Percentiles rank a stretch among this genome's conserved stretches.
Conservation (phyloP, 202 grass and related monocot species). For the Digitaria exilis region DNA sequence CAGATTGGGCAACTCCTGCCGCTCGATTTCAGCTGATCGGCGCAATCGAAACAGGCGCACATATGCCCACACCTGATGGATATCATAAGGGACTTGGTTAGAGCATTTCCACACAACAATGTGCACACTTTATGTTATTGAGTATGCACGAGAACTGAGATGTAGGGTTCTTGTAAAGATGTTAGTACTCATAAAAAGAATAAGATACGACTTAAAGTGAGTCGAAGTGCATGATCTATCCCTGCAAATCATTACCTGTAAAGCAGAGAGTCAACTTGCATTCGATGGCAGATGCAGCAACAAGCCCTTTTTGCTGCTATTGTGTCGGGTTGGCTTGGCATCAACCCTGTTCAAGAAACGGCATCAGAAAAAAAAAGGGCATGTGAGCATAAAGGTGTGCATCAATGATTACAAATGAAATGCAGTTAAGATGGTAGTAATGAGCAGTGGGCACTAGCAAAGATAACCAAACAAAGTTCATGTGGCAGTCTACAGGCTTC, state of each 20-base stretch:
- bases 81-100: constrained; percentile 35
- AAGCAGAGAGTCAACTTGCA: constrained; percentile 86
- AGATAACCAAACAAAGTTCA: constrained; percentile 30
- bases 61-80: constrained; percentile 91
- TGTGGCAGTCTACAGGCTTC: constrained; percentile 19
- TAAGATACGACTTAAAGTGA: constrained; percentile 30
- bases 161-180: not conserved
- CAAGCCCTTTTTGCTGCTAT: constrained; percentile 52
- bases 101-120: not conserved
- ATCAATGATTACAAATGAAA: constrained; percentile 34
- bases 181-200: not conserved
- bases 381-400: not conserved
- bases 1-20: constrained; percentile 75
- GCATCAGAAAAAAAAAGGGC: constrained; percentile 7
- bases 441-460: constrained; percentile 3
- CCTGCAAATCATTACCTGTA: constrained; percentile 71
- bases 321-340: constrained; percentile 40
- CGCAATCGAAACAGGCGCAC: constrained; percentile 93
- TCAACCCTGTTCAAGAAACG: constrained; percentile 53
- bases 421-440: constrained; percentile 36
- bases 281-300: constrained; percentile 73
- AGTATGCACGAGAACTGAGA: constrained; percentile 2
- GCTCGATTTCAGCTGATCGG: constrained; percentile 65
- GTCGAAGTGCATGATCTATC: constrained; percentile 30
- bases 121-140: not conserved